A percentile compares a stretch with the other conserved stretches of the same genome.
Conservation (phyloP, 129 eudicot genomes). For the Flaveria ramosissima region DNA sequence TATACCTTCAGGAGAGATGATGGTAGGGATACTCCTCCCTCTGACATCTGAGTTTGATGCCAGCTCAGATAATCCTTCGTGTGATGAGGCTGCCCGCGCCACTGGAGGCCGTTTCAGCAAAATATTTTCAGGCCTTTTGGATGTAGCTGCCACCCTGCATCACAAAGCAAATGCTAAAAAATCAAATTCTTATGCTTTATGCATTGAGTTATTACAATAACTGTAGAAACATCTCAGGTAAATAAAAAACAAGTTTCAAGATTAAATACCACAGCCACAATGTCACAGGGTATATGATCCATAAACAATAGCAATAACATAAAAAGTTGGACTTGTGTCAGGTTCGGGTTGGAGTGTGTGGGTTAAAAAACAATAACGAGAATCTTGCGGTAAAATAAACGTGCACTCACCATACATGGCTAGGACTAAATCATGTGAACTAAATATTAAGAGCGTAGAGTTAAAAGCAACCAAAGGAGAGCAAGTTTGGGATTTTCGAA, state of each 20-base stretch:
- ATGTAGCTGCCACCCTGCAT: constrained; percentile 46
- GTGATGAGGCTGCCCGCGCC: constrained; percentile 64
- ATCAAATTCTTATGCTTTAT: not conserved
- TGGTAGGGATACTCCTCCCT: constrained; percentile 43
- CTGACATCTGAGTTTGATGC: constrained; percentile 45
- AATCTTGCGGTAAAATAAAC: not conserved
- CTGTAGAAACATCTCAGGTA: not conserved
- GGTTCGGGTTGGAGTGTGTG: not conserved
- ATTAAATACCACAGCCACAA: not conserved
- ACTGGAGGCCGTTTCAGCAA: constrained; percentile 79
- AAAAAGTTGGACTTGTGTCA: not conserved
- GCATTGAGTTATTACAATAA: not conserved
- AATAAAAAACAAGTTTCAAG: not conserved
- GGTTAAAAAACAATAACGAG: not conserved
- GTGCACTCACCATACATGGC: not conserved
- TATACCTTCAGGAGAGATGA: constrained; percentile 62
- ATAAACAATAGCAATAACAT: not conserved
- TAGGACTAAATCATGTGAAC: not conserved
- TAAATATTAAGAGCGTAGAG: not conserved
- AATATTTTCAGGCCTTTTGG: constrained; percentile 62
- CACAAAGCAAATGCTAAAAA: not conserved
- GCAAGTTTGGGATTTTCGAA: not conserved
- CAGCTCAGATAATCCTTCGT: constrained; percentile 65
- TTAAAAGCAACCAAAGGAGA: not conserved
- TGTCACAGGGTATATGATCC: not conserved